Base-by-base conservation (phyloP, 176 grass and related monocot genomes). In the Metroxylon sagu region DNA sequence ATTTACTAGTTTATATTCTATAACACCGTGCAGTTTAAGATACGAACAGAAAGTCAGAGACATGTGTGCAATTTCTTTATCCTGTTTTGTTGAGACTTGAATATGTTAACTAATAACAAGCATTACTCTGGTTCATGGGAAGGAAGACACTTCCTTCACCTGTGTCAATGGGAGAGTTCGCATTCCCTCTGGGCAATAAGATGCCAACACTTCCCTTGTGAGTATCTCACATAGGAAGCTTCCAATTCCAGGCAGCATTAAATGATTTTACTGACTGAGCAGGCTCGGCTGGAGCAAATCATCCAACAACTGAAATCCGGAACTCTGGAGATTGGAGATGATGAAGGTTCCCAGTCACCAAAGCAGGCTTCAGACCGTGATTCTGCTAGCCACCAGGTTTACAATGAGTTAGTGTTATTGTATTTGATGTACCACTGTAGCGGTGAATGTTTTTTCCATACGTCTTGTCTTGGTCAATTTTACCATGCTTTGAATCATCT, bases 261-360 rank as follows among this genome's bases (percentile, higher is more conserved):
- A 91, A 65, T 88, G 74, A 80, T 83, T 79, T 71, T 82, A 91
- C 58, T 91, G 64, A 75, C 74, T 88, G 77, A 82, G 54, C 92
- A 97, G 92, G 84, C 53, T 78, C 84, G 83, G 73, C 54, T 97
- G 78, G 92, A 85, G 69, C 87, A 97, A 85, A 97, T 97, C 62
- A 83, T 70, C 56, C 72, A 83, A 79, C 65, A 66, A 63, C 73
- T 97, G 72, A 82, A 85, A 67, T 67, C 78, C 55, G 78, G 61
- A 82, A 61, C 68, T 75, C 16, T 67, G 64, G 80, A 88, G 52
- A 78, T 66, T 31, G 68, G 23, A 21, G 70, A 75, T 56, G 67
- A 76, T 67, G 74, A 83, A 62, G 72, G 25, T 65, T 81, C 75
- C 59, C n/a, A 66, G 16, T 67, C 81, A 62, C 50, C 62, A 51